phyloP scores from a whole-genome alignment of 1,284 basidiomycete genomes.

The Sanghuangporus sanghuang region DNA sequence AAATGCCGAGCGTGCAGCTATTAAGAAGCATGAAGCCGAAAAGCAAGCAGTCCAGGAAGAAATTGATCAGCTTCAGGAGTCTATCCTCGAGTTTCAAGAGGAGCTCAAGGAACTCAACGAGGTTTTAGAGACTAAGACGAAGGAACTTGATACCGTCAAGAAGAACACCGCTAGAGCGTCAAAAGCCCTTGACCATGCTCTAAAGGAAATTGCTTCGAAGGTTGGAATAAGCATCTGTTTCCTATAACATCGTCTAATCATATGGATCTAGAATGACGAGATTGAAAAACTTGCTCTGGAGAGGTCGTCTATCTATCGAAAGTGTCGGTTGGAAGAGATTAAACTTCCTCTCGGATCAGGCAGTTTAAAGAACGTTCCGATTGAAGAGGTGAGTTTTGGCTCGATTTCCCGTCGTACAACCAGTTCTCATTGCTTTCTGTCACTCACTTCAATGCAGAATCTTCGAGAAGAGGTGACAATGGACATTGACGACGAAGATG shows the following conservation, averaged over 20 bases:
- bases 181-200: slow-evolving; percentile 75
- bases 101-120: slow-evolving; percentile 62
- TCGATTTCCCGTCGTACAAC: neutral
- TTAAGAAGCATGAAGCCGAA: slow-evolving; percentile 53
- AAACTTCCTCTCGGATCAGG: slow-evolving; percentile 76
- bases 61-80: slow-evolving; percentile 56
- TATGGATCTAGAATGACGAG: slow-evolving; percentile 73
- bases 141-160: slow-evolving; percentile 73
- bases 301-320: slow-evolving; percentile 82
- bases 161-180: slow-evolving; percentile 64
- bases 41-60: slow-evolving; percentile 59
- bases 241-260: slow-evolving; percentile 14
- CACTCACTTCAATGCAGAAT: slow-evolving; percentile 41
- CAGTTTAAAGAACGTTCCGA: slow-evolving; percentile 80
- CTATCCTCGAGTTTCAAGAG: slow-evolving; percentile 53
- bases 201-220: slow-evolving; percentile 86
- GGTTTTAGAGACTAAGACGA: slow-evolving; percentile 62
- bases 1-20: slow-evolving; percentile 49
- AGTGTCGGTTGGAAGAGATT: slow-evolving; percentile 93
- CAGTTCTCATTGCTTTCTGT: neutral
- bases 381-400: slow-evolving; percentile 73
- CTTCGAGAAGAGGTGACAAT: slow-evolving; percentile 81
- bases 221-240: slow-evolving; percentile 33
- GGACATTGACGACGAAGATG: slow-evolving; percentile 84
- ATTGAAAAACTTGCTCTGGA: slow-evolving; percentile 89